phyloP scores from a whole-genome alignment of 2,329 filamentous ascomycete species.

The Alternaria sp. region DNA sequence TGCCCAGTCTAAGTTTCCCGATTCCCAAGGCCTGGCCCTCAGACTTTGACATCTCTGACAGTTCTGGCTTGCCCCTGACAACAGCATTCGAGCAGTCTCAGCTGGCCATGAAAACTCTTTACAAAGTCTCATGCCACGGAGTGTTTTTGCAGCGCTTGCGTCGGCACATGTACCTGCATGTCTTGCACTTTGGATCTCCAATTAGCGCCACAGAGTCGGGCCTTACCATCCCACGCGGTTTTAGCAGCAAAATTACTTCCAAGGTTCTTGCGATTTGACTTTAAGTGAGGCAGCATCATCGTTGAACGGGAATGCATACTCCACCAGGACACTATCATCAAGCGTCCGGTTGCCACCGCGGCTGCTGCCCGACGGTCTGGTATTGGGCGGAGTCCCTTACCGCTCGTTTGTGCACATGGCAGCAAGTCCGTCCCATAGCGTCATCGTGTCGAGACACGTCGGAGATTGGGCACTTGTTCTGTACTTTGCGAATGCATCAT shows the following conservation, averaged over 20 bases:
- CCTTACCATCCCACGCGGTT: neutral
- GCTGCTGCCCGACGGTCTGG: neutral
- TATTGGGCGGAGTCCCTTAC: neutral
- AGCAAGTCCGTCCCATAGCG: neutral
- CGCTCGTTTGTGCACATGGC: neutral
- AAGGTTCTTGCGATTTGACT: neutral
- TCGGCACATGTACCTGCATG: neutral
- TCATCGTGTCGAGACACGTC: neutral
- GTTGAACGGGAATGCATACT: neutral
- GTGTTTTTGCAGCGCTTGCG: neutral
- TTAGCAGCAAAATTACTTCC: neutral
- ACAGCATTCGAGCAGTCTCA: neutral
- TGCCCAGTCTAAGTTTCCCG: neutral
- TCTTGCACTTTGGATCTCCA: neutral
- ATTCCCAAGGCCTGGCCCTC: neutral
- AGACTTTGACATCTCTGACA: neutral
- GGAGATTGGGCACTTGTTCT: neutral
- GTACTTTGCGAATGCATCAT: neutral
- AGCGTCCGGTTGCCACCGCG: neutral
- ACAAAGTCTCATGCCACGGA: neutral
- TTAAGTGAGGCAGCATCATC: neutral
- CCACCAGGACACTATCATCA: neutral
- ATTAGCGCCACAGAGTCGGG: neutral
- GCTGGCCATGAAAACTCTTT: neutral
- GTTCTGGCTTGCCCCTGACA: neutral